Conservation (phyloP, 768 basidiomycete genomes). For the Postia placenta region DNA sequence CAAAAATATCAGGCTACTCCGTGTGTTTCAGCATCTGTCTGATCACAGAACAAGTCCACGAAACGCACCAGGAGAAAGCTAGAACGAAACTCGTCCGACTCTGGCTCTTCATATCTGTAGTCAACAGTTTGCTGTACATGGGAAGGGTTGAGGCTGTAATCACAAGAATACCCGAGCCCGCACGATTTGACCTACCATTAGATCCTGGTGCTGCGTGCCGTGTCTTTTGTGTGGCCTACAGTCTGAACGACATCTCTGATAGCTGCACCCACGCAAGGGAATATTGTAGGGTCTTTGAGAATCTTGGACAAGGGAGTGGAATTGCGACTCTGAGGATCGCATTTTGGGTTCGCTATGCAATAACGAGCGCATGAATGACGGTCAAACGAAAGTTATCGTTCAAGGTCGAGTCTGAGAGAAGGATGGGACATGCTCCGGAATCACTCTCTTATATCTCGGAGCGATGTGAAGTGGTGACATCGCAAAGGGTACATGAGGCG, state of each 20-base stretch:
- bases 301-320: background rate
- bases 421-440: background rate
- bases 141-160: background rate
- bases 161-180: background rate
- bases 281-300: background rate
- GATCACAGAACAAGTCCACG: background rate
- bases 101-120: background rate
- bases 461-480: background rate
- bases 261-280: background rate
- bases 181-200: background rate
- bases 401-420: background rate
- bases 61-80: conserved; percentile 5
- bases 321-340: background rate
- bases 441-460: background rate
- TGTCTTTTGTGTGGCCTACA: background rate
- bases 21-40: background rate
- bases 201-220: background rate
- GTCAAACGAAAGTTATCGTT: background rate
- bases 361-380: background rate
- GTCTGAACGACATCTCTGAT: background rate
- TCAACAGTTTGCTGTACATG: background rate
- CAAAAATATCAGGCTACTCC: conserved; percentile 18
- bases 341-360: background rate
- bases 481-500: background rate
- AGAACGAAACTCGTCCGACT: conserved; percentile 1